Evolutionary conservation across 257 asterid genomes (phyloP).

Genomic region (Dorcoceras hygrometricum): DNA sequence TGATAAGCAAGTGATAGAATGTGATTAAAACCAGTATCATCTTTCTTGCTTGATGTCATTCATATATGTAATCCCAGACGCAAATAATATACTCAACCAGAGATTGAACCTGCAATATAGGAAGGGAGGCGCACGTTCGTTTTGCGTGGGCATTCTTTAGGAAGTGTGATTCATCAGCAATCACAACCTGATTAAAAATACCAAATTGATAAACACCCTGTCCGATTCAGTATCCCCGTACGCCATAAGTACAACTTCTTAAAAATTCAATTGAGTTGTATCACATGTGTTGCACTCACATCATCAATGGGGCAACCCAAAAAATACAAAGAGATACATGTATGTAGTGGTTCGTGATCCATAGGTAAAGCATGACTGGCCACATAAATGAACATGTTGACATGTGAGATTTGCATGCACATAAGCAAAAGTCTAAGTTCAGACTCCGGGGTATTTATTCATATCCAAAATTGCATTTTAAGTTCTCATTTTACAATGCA

Average conservation of each 20-base stretch:
- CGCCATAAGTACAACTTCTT: slow-evolving; percentile 10
- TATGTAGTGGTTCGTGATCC: neutral
- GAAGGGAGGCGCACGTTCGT: slow-evolving; percentile 78
- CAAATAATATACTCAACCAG: slow-evolving; percentile 14
- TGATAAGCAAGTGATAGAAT: slow-evolving; percentile 17
- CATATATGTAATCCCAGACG: slow-evolving; percentile 4
- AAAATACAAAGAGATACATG: neutral
- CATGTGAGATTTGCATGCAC: slow-evolving; percentile 4
- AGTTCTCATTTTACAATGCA: slow-evolving; percentile 2
- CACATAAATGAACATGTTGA: slow-evolving; percentile 6
- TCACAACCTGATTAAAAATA: slow-evolving; percentile 64
- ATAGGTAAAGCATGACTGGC: slow-evolving; percentile 9
- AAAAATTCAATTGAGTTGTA: slow-evolving; percentile 21
- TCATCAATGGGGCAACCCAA: slow-evolving; percentile 10
- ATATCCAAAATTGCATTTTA: slow-evolving; percentile 9
- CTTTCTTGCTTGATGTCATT: slow-evolving; percentile 14
- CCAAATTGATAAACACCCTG: slow-evolving; percentile 23
- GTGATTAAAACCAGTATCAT: neutral
- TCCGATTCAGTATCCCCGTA: slow-evolving; percentile 10
- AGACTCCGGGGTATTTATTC: neutral
- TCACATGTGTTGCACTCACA: slow-evolving; percentile 5
- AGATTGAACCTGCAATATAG: slow-evolving; percentile 73
- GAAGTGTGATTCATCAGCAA: slow-evolving; percentile 98
- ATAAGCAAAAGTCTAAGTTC: slow-evolving; percentile 17
- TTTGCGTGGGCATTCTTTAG: slow-evolving; percentile 94